Conservation (phyloP, 129 eudicot species). For the Dittrichia graveolens region DNA sequence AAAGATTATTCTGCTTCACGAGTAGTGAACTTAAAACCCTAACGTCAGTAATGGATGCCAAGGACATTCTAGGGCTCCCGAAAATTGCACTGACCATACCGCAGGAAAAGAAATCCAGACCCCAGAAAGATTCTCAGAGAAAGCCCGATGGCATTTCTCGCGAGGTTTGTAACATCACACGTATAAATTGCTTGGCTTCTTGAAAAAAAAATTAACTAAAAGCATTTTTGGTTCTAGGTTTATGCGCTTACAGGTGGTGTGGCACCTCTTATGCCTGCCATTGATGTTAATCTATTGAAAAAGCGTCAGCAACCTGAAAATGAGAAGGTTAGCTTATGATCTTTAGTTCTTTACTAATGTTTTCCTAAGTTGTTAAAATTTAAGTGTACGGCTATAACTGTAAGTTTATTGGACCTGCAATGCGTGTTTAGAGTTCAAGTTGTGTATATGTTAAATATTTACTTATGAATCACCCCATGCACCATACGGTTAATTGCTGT, state of each 20-base stretch:
- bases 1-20: background rate
- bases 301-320: conserved; percentile 59
- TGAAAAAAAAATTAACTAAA: background rate
- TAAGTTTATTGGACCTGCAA: conserved; percentile 12
- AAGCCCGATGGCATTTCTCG: conserved; percentile 99
- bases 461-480: background rate
- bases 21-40: conserved; percentile 44
- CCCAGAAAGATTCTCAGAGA: conserved; percentile 86
- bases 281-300: conserved; percentile 73
- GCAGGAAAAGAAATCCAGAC: conserved; percentile 77
- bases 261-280: conserved; percentile 84
- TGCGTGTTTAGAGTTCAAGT: background rate
- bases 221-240: conserved; percentile 48
- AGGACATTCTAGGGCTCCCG: conserved; percentile 89
- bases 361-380: background rate
- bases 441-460: background rate
- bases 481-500: background rate
- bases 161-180: conserved; percentile 47
- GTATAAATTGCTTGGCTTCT: background rate
- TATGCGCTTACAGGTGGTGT: conserved; percentile 97
- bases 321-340: conserved; percentile 60
- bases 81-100: conserved; percentile 52
- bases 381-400: background rate
- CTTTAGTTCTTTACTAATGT: background rate
- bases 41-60: conserved; percentile 73